These are phyloP conservation scores for Phialophora verrucosa DNA, from an alignment of 2,329 filamentous ascomycete genomes.

Conservation along the genomic window DNA sequence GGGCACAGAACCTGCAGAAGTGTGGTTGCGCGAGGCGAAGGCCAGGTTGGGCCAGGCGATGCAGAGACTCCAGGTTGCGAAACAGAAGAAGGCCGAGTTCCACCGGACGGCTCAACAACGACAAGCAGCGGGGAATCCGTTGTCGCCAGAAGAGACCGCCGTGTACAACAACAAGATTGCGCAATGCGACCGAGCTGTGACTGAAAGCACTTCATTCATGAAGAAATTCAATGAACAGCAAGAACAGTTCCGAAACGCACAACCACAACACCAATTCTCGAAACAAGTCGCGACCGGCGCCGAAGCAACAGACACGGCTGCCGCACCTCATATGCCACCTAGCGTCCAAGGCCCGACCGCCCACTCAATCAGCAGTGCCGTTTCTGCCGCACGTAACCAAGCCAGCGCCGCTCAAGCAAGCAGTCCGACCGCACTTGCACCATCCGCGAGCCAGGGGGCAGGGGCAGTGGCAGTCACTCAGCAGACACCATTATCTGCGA, in stretches of 20 bases:
- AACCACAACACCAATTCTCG: constrained; percentile 38
- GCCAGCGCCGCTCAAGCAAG: constrained; percentile 43
- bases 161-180: constrained; percentile 46
- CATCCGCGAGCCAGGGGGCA: constrained; percentile 35
- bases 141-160: constrained; percentile 51
- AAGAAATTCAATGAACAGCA: constrained; percentile 57
- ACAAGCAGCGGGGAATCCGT: constrained; percentile 45
- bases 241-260: constrained; percentile 49
- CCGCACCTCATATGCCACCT: constrained; percentile 32
- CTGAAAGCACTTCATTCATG: constrained; percentile 54
- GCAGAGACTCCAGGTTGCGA: constrained; percentile 56
- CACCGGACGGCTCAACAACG: constrained; percentile 48
- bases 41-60: constrained; percentile 55
- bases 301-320: constrained; percentile 25
- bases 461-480: constrained; percentile 41
- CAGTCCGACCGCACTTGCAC: constrained; percentile 42
- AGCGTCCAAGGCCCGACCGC: constrained; percentile 41
- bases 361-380: constrained; percentile 56
- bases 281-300: constrained; percentile 34
- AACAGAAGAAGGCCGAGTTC: constrained; percentile 51
- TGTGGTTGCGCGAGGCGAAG: constrained; percentile 55
- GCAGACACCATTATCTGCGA: constrained; percentile 53
- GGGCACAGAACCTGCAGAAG: constrained; percentile 48
- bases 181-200: constrained; percentile 39
- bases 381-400: constrained; percentile 42